A percentile compares a stretch with the other conserved stretches of the same genome.
Conservation (phyloP, 1,284 basidiomycete species). For the Porodaedalea pini region DNA sequence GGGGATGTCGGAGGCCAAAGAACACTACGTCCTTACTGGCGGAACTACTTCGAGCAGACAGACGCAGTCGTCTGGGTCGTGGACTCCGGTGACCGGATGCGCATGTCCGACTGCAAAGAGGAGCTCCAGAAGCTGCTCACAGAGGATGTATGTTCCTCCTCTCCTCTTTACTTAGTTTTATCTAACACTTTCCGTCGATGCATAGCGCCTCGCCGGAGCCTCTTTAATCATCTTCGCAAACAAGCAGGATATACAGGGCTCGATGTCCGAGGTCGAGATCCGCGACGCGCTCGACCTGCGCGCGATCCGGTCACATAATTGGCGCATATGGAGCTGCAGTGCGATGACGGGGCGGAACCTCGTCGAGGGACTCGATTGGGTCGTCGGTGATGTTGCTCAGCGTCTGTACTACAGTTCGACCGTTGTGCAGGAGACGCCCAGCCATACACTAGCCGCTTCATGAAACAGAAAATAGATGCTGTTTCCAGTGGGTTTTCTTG, state of each 20-base stretch:
- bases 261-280: constrained; percentile 82
- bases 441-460: neutral
- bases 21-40: constrained; percentile 95
- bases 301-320: constrained; percentile 81
- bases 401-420: constrained; percentile 63
- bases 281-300: constrained; percentile 70
- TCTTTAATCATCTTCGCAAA: constrained; percentile 98
- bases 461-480: neutral
- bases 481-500: too few relatives aligned
- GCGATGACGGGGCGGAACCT: constrained; percentile 88
- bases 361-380: constrained; percentile 87
- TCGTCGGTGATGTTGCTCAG: constrained; percentile 86
- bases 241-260: constrained; percentile 93
- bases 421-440: constrained; percentile 5
- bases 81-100: constrained; percentile 86
- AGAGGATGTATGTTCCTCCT: constrained; percentile 77
- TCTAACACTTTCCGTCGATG: constrained; percentile 15
- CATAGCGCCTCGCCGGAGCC: constrained; percentile 86
- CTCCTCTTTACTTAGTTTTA: constrained; percentile 20
- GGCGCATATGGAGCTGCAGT: constrained; percentile 90
- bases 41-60: constrained; percentile 99
- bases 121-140: constrained; percentile 84
- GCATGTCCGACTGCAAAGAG: constrained; percentile 85
- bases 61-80: constrained; percentile 99
- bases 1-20: constrained; percentile 99